phyloP scores from a whole-genome alignment of 768 basidiomycete species.

The Pholiota conissans region DNA sequence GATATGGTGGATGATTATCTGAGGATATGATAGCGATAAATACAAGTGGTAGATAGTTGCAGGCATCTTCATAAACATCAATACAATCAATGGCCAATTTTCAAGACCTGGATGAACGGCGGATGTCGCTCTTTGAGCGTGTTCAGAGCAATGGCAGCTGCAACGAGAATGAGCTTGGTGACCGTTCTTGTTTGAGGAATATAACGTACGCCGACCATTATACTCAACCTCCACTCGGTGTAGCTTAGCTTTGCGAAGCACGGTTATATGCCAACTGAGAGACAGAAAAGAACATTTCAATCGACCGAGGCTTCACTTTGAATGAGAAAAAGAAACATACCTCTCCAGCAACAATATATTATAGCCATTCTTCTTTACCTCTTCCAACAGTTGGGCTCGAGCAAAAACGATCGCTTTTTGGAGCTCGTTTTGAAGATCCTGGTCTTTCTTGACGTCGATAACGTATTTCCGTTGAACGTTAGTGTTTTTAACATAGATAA shows the following conservation, averaged over 20 bases:
- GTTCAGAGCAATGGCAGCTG: constrained; percentile 56
- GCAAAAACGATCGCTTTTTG: constrained; percentile 60
- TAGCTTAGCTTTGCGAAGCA: constrained; percentile 60
- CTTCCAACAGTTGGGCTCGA: constrained; percentile 60
- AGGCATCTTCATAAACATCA: not conserved
- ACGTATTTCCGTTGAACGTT: constrained; percentile 63
- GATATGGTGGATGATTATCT: not conserved
- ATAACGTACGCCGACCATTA: constrained; percentile 53
- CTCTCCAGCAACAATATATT: constrained; percentile 71
- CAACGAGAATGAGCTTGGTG: constrained; percentile 6
- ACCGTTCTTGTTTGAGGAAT: constrained; percentile 9
- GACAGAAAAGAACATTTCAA: constrained; percentile 5
- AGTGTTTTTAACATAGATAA: constrained; percentile 50
- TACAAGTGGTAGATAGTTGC: not conserved
- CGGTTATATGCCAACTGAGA: constrained; percentile 66
- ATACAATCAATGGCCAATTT: not conserved
- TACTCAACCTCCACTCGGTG: constrained; percentile 73
- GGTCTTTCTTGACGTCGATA: constrained; percentile 51
- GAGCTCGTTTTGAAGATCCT: constrained; percentile 45
- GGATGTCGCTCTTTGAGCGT: constrained; percentile 48
- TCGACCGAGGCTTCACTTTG: not conserved
- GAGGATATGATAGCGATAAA: constrained; percentile 1
- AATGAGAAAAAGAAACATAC: constrained; percentile 30
- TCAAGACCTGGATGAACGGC: constrained; percentile 54
- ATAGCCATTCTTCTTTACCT: constrained; percentile 52